Conservation (phyloP, 495 filamentous ascomycete genomes). For the Aspergillus bertholletiae region DNA sequence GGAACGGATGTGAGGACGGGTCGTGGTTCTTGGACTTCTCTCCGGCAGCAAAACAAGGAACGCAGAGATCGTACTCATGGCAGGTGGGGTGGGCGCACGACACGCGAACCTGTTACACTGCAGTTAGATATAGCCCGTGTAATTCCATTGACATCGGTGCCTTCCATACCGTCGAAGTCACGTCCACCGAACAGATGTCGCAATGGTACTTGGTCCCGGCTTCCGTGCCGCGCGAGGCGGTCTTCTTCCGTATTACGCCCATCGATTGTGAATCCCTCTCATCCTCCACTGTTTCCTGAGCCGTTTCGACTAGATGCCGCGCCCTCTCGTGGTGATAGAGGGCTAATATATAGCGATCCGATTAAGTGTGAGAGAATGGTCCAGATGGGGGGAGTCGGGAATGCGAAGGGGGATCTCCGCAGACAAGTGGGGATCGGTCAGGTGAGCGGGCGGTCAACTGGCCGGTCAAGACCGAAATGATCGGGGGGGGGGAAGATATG, state of each 20-base stretch:
- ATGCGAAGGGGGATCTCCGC: not conserved
- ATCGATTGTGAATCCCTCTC: constrained; percentile 51
- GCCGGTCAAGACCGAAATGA: not conserved
- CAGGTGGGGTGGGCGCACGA: constrained; percentile 80
- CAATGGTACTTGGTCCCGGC: constrained; percentile 94
- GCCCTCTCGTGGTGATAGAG: constrained; percentile 33
- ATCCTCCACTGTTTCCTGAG: constrained; percentile 38
- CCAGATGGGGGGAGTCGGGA: constrained; percentile 13
- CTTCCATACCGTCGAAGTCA: constrained; percentile 86
- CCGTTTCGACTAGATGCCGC: constrained; percentile 29
- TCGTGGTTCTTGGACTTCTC: constrained; percentile 75
- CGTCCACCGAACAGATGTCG: constrained; percentile 92
- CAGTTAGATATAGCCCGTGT: not conserved
- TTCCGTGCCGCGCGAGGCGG: constrained; percentile 80
- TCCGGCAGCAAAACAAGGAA: constrained; percentile 86
- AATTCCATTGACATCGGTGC: not conserved
- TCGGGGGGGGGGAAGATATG: not conserved
- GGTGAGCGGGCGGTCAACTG: not conserved
- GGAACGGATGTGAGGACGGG: constrained; percentile 77
- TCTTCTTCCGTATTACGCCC: constrained; percentile 97
- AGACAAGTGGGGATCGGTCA: not conserved
- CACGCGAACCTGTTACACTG: constrained; percentile 74
- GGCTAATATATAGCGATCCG: constrained; percentile 17
- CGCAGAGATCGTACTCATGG: constrained; percentile 94
- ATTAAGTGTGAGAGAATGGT: constrained; percentile 3